A percentile compares a stretch with the other conserved stretches of the same genome.
phyloP scores from a whole-genome alignment of 352 stramenopile species.

The Blastocystis sp. region DNA sequence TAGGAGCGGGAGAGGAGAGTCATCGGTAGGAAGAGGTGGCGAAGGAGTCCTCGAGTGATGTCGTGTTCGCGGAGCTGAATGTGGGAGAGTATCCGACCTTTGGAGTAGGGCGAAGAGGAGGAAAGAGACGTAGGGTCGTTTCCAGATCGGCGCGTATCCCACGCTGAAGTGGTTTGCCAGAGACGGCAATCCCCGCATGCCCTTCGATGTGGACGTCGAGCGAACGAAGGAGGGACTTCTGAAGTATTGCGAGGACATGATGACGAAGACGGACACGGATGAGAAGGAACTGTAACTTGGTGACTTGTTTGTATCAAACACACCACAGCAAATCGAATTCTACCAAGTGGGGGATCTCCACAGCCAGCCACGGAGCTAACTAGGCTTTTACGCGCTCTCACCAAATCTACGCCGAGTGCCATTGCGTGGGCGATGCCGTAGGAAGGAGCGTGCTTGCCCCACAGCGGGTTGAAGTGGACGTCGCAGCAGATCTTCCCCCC shows the following conservation, averaged over 20 bases:
- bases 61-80: constrained; percentile 83
- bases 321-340: constrained; percentile 36
- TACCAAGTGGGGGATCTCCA: constrained; percentile 73
- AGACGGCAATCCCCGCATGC: background rate
- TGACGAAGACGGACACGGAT: background rate
- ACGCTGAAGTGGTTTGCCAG: constrained; percentile 30
- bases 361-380: constrained; percentile 69
- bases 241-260: background rate
- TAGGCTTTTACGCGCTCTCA: background rate
- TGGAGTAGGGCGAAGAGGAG: background rate
- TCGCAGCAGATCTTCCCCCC: constrained; percentile 76
- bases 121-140: background rate
- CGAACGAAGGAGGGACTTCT: constrained; percentile 18
- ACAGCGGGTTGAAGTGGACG: constrained; percentile 76
- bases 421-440: constrained; percentile 75
- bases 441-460: constrained; percentile 74
- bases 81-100: constrained; percentile 58
- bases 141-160: background rate
- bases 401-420: constrained; percentile 67
- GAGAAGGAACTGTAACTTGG: background rate
- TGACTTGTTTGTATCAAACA: constrained; percentile 12
- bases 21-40: constrained; percentile 48
- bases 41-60: constrained; percentile 65
- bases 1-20: constrained; percentile 62
- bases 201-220: background rate